Evolutionary conservation across 352 stramenopile genomes (phyloP), one percentile per base, ranked within the genome.

Genomic region (Phytophthora cryptogea): DNA sequence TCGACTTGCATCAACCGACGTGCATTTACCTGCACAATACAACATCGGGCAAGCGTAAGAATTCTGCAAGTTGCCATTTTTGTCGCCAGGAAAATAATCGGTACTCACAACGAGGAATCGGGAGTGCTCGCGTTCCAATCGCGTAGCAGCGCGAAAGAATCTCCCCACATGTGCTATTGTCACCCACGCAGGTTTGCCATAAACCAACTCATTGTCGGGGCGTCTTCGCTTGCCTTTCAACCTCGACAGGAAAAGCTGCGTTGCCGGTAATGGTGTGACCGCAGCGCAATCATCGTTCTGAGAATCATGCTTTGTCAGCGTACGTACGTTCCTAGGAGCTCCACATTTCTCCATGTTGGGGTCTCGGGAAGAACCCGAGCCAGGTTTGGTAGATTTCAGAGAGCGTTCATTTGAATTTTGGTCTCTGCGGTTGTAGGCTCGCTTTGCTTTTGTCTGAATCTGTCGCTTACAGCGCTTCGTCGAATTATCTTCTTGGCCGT

Each of bases 121-220:
- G 1, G 76, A 68, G 51, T 90, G 77, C 37, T 82, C 68, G 16
- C 70, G 65, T 59, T 90, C 80, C 41, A 90, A 83, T 9, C 58
- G 57, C 5, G 66, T 56, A 10, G 78, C 80, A 4, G 78, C 76
- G 20, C 77, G 75, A 43, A 78, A 84, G 47, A 88, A 87, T 4
- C 71, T 60, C n/a, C 73, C 76, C 35, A 88, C 62, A 37, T 84
- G 78, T 11, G 77, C 78, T 36, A 85, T 72, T 14, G 74, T 84
- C 44, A 84, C 71, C 62, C 78, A 86, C 44, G 68, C 46, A 6
- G 80, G 76, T 48, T 78, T 88, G 1, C 67, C 67, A 14, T 87
- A 72, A 23, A 72, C 48, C 8, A 88, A 65, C 51, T 83, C 63
- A 30, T 48, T 56, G n/a, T 78, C 72, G 13, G 64, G 72, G n/a